Percentiles rank a stretch among this genome's conserved stretches.
phyloP scores from a whole-genome alignment of 2,329 filamentous ascomycete genomes.

The Fusarium fracticaudum region DNA sequence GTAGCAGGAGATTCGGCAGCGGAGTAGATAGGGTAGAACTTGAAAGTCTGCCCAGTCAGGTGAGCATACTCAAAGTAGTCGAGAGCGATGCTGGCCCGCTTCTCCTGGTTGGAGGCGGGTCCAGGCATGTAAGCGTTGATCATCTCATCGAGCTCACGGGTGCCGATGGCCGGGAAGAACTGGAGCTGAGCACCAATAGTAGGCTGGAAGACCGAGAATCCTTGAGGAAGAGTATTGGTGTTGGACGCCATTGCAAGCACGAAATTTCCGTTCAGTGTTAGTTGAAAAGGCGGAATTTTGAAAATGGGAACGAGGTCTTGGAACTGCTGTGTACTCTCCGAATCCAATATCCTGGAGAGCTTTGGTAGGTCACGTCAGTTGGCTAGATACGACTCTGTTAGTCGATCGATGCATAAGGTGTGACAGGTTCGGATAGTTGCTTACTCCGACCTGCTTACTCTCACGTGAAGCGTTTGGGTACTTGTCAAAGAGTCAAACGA shows the following conservation, averaged over 20 bases:
- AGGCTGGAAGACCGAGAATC: conserved; percentile 70
- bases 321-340: conserved; percentile 17
- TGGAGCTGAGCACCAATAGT: conserved; percentile 66
- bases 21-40: conserved; percentile 65
- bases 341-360: neutral
- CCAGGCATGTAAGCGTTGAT: conserved; percentile 67
- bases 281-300: conserved; percentile 20
- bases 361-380: conserved; percentile 3
- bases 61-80: conserved; percentile 67
- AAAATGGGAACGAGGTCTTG: neutral
- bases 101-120: conserved; percentile 63
- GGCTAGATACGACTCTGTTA: conserved; percentile 16
- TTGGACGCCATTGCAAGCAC: conserved; percentile 41
- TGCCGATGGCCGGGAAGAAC: conserved; percentile 73
- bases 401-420: neutral
- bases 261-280: conserved; percentile 8
- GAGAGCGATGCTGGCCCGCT: conserved; percentile 66
- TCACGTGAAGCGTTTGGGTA: conserved; percentile 20
- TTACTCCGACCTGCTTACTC: conserved; percentile 39
- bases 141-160: conserved; percentile 68
- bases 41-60: conserved; percentile 66
- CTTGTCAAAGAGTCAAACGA: neutral
- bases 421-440: conserved; percentile 27
- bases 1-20: conserved; percentile 56
- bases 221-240: conserved; percentile 49